Base-by-base conservation (phyloP, 441 rosid species). In the Syzygium malaccense region DNA sequence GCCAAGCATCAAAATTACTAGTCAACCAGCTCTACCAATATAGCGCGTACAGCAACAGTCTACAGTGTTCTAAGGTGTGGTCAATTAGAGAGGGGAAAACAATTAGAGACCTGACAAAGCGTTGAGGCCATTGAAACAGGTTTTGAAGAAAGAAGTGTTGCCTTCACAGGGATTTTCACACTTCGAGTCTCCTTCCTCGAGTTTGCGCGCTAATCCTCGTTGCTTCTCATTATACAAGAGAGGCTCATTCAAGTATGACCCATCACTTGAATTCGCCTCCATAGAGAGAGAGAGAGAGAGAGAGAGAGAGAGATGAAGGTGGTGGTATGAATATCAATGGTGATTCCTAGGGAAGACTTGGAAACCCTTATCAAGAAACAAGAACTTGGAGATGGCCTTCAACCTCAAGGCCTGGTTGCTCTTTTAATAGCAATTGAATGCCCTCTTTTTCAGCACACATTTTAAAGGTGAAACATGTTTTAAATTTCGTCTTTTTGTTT, bases 41-140 rank as follows among this genome's bases (percentile, higher is more conserved):
- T 71, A 41, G 49, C 20, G 23, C 28, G 80, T 71, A 37, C 80
- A 37, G 80, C 28, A 20, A 37, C 49, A 71, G 80, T 13, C 28
- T 71, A 11, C 80, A 25, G 20, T 41, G 28, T 37, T 71, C 49
- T 12, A 71, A 20, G 80, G 15, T 37, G 49, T 20, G 28, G 48
- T 12, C 49, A 71, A 71, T 19, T 25, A 37, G 20, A 71, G 80
- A 71, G 49, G 80, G 49, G 49, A 60, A 30, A 32, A 58, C 17
- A 30, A 89, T 71, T 17, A 86, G 57, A 92, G 80, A 97, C 98
- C 98, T 95, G 98, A 95, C 88, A 96, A 91, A 88, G 98, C 99
- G 92, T 95, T 96, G 84, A 97, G 93, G 87, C 97, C 96, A 91
- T 97, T 94, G 91, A 96, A 93, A 92, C 93, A 93, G 87, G 99